Evolutionary conservation across 2,329 filamentous ascomycete genomes (phyloP).

Genomic region (Aspergillus sojae): DNA sequence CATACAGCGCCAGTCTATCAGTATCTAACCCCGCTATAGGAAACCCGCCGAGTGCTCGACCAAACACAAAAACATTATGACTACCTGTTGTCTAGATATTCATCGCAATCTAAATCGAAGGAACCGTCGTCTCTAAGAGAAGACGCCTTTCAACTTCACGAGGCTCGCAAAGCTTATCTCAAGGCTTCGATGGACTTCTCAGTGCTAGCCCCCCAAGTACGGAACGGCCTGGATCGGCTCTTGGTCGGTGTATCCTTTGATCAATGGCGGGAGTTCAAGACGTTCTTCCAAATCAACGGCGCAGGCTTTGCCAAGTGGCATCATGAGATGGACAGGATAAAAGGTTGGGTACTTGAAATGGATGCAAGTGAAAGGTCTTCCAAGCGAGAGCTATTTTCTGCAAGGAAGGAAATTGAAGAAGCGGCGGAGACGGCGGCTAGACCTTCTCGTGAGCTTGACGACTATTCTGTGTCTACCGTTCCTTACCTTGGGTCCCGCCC

Average conservation of each 20-base stretch:
- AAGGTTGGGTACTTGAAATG: slow-evolving; percentile 93
- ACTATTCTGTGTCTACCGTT: slow-evolving; percentile 87
- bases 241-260: slow-evolving; percentile 83
- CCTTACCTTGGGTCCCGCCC: slow-evolving; percentile 76
- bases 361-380: slow-evolving; percentile 84
- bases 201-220: slow-evolving; percentile 80
- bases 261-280: slow-evolving; percentile 83
- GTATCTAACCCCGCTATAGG: slow-evolving; percentile 43
- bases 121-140: slow-evolving; percentile 88
- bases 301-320: slow-evolving; percentile 67
- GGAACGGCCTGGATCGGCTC: slow-evolving; percentile 80
- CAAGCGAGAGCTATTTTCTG: slow-evolving; percentile 75
- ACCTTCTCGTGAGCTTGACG: slow-evolving; percentile 88
- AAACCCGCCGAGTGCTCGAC: slow-evolving; percentile 75
- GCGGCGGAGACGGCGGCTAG: slow-evolving; percentile 69
- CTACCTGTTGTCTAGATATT: slow-evolving; percentile 76
- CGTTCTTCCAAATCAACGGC: slow-evolving; percentile 66
- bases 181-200: slow-evolving; percentile 94
- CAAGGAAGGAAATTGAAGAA: slow-evolving; percentile 81
- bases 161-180: slow-evolving; percentile 86
- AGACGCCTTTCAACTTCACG: slow-evolving; percentile 93
- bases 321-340: slow-evolving; percentile 84
- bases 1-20: slow-evolving; percentile 10
- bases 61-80: slow-evolving; percentile 83
- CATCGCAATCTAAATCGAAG: slow-evolving; percentile 86